Evolutionary conservation across 164 flowering plant species (phyloP), one percentile per base, ranked within the genome.

Genomic region (Macadamia tetraphylla): DNA sequence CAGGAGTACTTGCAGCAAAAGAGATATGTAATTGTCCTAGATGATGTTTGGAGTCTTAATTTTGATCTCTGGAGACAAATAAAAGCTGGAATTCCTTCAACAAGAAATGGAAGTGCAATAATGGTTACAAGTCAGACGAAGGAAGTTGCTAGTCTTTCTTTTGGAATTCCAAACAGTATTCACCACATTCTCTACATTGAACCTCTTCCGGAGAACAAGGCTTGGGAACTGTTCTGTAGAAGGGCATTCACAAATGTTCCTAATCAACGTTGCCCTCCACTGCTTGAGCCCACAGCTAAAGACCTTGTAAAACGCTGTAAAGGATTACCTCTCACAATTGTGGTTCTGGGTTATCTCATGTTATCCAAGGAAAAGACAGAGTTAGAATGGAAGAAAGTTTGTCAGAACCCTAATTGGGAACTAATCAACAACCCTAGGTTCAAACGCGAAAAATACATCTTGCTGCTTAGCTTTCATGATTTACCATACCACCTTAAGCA

Each of bases 251-350:
- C 53, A 49, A 14, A 5, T 35, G 40, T 2, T 35, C 40, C 53
- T 10, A 58, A 58, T 1, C 48, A 29, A 29, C 2, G 17, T 32
- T 69, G 77, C 61, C 70, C 77, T 29, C 58, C 23, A 4, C 42
- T 62, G 3, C 58, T 74, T 1, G 66, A 74, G 59, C 15, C 23
- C 6, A 13, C 78, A 17, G 78, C 83, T 18, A 31, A 23, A 32
- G 56, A 32, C n/a, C 58, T 85, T 0, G 31, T 79, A 35, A 61
- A 67, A 29, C 77, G 71, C 23, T 81, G 85, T 55, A 69, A 74
- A 69, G 88, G 88, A 51, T 56, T 81, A 42, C 86, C 88, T 1
- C 80, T 85, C 58, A 82, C 85, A n/a, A 74, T 85, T 51, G 82
- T 78, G 11, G 74, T 82, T 3, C 52, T 83, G 12, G 81, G 79